These are phyloP conservation scores for Pseudodiploospora longispora DNA, from an alignment of 2,329 filamentous ascomycete species.

Conservation along the genomic window DNA sequence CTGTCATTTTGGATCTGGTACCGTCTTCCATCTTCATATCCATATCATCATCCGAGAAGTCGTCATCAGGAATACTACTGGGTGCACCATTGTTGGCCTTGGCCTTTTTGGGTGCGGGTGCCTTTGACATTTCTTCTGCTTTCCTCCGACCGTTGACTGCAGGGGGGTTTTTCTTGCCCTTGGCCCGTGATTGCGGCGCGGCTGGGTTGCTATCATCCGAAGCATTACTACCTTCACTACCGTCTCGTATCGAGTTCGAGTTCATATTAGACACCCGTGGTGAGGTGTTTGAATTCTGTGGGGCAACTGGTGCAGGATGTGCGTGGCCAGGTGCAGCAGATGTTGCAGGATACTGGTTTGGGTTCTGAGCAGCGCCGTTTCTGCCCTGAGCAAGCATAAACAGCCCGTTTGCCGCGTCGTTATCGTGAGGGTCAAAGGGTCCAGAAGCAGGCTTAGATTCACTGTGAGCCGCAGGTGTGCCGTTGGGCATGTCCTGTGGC, in stretches of 20 bases:
- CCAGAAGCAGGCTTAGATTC: constrained; percentile 48
- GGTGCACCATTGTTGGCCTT: constrained; percentile 36
- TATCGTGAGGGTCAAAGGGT: constrained; percentile 80
- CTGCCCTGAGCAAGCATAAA: constrained; percentile 75
- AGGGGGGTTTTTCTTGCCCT: constrained; percentile 57
- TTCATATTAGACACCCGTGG: constrained; percentile 45
- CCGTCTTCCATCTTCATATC: constrained; percentile 47
- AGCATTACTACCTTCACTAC: constrained; percentile 60
- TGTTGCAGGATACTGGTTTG: constrained; percentile 38
- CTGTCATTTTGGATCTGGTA: constrained; percentile 76
- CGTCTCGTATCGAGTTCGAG: constrained; percentile 41
- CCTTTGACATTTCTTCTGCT: constrained; percentile 61
- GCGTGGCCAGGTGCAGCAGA: constrained; percentile 41
- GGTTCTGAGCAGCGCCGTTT: constrained; percentile 43
- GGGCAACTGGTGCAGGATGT: constrained; percentile 33
- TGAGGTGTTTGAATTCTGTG: constrained; percentile 33
- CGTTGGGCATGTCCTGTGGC: constrained; percentile 43
- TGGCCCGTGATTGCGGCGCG: constrained; percentile 57
- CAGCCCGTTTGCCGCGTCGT: constrained; percentile 89
- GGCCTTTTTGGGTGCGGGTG: constrained; percentile 58
- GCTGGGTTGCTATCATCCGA: constrained; percentile 66
- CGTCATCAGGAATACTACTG: constrained; percentile 17
- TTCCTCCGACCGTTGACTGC: constrained; percentile 66
- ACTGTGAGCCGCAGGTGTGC: constrained; percentile 31
- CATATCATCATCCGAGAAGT: constrained; percentile 42